Evolutionary conservation across 441 rosid species (phyloP).

Genomic region (Euphorbia neoarborescens): DNA sequence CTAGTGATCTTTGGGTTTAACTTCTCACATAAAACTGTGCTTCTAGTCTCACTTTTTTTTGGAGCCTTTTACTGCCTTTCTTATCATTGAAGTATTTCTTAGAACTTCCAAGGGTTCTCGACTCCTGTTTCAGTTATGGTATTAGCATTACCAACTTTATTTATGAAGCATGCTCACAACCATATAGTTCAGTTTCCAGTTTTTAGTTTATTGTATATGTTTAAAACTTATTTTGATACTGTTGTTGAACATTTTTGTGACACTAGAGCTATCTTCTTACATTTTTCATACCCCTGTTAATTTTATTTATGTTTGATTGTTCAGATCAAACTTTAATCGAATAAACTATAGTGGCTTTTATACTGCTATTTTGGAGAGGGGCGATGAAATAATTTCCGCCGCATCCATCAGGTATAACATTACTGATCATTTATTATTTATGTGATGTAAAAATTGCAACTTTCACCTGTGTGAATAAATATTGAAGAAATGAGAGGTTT

Average conservation of each 20-base stretch:
- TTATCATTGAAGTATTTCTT: background rate
- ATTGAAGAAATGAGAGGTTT: background rate
- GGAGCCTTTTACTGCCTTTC: background rate
- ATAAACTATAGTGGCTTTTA: constrained; percentile 76
- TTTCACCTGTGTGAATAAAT: background rate
- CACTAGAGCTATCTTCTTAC: background rate
- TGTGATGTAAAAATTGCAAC: background rate
- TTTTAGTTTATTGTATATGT: background rate
- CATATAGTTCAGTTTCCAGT: background rate
- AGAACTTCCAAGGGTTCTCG: background rate
- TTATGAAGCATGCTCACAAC: background rate
- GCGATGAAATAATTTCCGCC: constrained; percentile 83
- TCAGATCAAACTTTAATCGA: constrained; percentile 84
- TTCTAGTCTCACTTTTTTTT: background rate
- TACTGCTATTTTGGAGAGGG: constrained; percentile 82
- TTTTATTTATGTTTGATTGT: constrained; percentile 20
- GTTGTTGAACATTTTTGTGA: background rate
- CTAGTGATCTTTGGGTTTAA: background rate
- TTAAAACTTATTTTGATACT: background rate
- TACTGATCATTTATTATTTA: constrained; percentile 9
- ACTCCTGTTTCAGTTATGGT: background rate
- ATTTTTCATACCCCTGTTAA: constrained; percentile 7
- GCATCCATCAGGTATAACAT: constrained; percentile 78
- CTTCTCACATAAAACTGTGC: background rate
- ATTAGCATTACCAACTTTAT: background rate